Conservation (phyloP, 805 yeast genomes). For the Candida nonsorbophila region DNA sequence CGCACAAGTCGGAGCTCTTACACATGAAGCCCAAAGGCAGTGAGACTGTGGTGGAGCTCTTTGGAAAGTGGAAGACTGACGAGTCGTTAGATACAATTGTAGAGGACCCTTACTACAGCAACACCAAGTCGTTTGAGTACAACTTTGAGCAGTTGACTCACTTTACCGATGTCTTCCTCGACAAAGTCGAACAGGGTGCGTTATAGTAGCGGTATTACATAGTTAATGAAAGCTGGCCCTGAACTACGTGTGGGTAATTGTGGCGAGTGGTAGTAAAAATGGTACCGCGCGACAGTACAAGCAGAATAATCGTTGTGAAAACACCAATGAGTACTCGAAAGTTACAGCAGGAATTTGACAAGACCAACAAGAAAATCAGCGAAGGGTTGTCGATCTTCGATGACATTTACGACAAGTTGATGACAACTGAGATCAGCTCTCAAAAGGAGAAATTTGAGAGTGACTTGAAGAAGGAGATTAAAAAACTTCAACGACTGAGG, state of each 20-base stretch:
- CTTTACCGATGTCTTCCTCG: constrained; percentile 68
- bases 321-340: constrained; percentile 36
- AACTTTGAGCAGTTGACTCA: constrained; percentile 72
- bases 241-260: too few species aligned
- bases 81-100: constrained; percentile 50
- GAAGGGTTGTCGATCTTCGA: constrained; percentile 90
- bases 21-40: constrained; percentile 48
- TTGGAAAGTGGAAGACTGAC: constrained; percentile 77
- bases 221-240: too few species aligned
- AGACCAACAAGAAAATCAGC: constrained; percentile 81
- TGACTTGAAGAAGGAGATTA: constrained; percentile 91
- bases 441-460: constrained; percentile 91
- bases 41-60: constrained; percentile 50
- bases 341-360: constrained; percentile 75
- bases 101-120: constrained; percentile 93
- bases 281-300: neutral
- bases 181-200: too few species aligned
- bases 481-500: constrained; percentile 86
- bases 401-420: constrained; percentile 78
- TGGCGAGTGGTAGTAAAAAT: too few species aligned
- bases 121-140: constrained; percentile 71
- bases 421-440: constrained; percentile 72
- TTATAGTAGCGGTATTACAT: too few species aligned
- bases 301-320: neutral
- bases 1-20: constrained; percentile 47